Percentiles rank a stretch among this genome's conserved stretches.
Evolutionary conservation across 306 rosid genomes (phyloP).

Genomic region (Lagenaria siceraria): DNA sequence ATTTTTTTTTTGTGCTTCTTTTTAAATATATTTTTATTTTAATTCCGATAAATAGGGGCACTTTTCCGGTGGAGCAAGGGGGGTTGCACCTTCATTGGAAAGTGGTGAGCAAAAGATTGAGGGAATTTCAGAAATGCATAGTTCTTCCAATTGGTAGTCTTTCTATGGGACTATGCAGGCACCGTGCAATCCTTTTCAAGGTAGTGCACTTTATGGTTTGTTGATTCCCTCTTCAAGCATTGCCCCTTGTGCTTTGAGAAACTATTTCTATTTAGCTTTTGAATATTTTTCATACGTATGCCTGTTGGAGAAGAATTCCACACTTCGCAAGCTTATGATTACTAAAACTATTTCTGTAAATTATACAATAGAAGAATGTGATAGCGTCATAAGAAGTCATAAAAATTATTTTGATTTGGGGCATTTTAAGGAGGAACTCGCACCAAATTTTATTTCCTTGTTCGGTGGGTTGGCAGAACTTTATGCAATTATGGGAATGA

Average conservation of each 20-base stretch:
- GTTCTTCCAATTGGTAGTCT: slow-evolving; percentile 87
- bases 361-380: neutral
- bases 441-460: neutral
- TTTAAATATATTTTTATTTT: slow-evolving; percentile 16
- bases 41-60: slow-evolving; percentile 38
- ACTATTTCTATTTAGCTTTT: neutral
- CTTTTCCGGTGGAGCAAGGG: slow-evolving; percentile 71
- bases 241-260: neutral
- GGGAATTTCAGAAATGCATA: slow-evolving; percentile 58
- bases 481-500: neutral
- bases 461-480: neutral
- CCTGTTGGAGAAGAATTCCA: neutral
- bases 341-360: neutral
- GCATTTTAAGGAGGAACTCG: slow-evolving; percentile 13
- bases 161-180: slow-evolving; percentile 86
- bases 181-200: slow-evolving; percentile 97
- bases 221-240: neutral
- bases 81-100: slow-evolving; percentile 78
- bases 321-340: neutral
- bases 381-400: neutral
- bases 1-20: neutral
- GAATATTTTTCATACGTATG: neutral
- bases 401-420: slow-evolving; percentile 3
- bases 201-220: slow-evolving; percentile 22
- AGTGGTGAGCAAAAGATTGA: slow-evolving; percentile 68